Percentiles rank a stretch among this genome's conserved stretches.
Evolutionary conservation across 176 grass and related monocot genomes (phyloP).

Genomic region (Aegilops tauschii): DNA sequence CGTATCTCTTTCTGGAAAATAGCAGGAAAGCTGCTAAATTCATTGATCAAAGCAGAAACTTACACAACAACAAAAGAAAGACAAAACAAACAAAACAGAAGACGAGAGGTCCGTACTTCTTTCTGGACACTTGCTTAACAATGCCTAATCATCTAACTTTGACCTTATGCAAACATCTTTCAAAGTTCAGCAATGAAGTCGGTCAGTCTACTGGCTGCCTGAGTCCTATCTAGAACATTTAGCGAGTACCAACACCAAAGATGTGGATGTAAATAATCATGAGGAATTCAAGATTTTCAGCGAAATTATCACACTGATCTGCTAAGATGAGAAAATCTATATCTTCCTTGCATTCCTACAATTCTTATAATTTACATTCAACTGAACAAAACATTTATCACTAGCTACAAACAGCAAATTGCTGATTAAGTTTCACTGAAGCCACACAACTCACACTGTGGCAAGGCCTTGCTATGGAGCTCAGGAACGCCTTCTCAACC

Average conservation of each 20-base stretch:
- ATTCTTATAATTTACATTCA: background rate
- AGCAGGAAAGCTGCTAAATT: background rate
- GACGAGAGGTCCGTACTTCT: background rate
- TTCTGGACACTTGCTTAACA: background rate
- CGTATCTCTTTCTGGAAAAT: background rate
- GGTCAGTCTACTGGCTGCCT: background rate
- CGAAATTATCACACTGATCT: background rate
- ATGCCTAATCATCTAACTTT: background rate
- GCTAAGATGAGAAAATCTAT: conserved; percentile 5
- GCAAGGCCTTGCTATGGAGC: conserved; percentile 18
- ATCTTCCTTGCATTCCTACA: background rate
- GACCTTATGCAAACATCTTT: background rate
- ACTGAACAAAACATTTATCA: background rate
- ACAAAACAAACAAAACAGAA: background rate
- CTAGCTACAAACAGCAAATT: conserved; percentile 26
- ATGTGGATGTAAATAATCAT: background rate
- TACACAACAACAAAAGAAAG: background rate
- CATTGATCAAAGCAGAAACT: background rate
- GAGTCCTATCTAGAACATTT: conserved; percentile 8
- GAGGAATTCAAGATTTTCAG: background rate
- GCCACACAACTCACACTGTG: background rate
- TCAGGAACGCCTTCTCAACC: conserved; percentile 34
- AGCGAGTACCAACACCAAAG: background rate
- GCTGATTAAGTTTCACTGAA: background rate
- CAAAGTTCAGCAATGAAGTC: background rate